Percentiles rank a stretch among this genome's conserved stretches.
Conservation (phyloP, 371 early-diverging fungal species). For the Mortierella polycephala region DNA sequence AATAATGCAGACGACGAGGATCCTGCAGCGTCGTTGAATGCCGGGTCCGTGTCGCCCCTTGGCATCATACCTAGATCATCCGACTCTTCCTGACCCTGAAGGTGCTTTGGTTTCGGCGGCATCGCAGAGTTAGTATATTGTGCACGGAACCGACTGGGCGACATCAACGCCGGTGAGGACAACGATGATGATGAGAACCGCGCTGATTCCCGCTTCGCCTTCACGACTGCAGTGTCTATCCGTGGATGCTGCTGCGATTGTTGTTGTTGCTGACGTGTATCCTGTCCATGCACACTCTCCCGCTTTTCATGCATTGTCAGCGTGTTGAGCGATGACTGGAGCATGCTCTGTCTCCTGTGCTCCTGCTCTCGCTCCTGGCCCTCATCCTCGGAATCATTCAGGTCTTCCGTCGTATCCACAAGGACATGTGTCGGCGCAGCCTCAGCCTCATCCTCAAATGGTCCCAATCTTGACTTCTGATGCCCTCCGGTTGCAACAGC, state of each 20-base stretch:
- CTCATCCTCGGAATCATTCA: slow-evolving; percentile 24
- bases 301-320: slow-evolving; percentile 32
- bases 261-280: slow-evolving; percentile 8
- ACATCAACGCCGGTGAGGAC: slow-evolving; percentile 17
- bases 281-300: background rate
- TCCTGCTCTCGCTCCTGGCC: slow-evolving; percentile 19
- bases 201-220: slow-evolving; percentile 10
- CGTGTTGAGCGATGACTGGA: slow-evolving; percentile 29
- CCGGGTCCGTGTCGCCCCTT: background rate
- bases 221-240: slow-evolving; percentile 20
- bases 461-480: slow-evolving; percentile 9
- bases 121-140: slow-evolving; percentile 25
- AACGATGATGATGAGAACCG: slow-evolving; percentile 17
- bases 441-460: slow-evolving; percentile 6
- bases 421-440: slow-evolving; percentile 34
- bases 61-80: background rate
- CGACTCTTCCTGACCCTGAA: slow-evolving; percentile 2
- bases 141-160: slow-evolving; percentile 41
- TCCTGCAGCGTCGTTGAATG: background rate
- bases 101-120: slow-evolving; percentile 20
- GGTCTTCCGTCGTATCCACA: slow-evolving; percentile 35
- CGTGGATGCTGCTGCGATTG: slow-evolving; percentile 18
- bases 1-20: background rate
- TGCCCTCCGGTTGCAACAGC: slow-evolving; percentile 3
- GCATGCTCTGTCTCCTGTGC: slow-evolving; percentile 24